Conservation (phyloP, 805 yeast genomes). For the Candida coquimbonensis region DNA sequence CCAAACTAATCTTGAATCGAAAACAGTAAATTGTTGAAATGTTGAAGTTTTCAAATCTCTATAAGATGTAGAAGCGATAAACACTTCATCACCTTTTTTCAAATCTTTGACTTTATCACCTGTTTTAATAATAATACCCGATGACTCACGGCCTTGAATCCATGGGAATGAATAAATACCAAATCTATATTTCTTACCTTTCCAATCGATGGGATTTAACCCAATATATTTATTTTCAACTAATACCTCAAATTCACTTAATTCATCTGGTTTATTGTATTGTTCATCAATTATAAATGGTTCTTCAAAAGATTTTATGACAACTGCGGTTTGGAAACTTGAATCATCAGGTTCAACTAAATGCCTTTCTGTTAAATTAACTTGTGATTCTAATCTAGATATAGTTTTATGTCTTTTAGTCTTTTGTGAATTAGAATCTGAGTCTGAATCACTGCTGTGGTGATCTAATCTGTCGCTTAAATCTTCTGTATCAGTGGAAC, state of each 20-base stretch:
- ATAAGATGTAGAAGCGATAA: constrained; percentile 40
- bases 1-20: constrained; percentile 40
- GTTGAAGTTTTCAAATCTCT: constrained; percentile 41
- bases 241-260: constrained; percentile 24
- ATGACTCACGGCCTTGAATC: constrained; percentile 42
- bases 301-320: constrained; percentile 22
- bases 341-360: constrained; percentile 9
- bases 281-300: constrained; percentile 16
- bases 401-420: neutral
- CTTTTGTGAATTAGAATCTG: constrained; percentile 1
- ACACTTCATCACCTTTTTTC: constrained; percentile 31
- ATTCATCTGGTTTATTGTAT: constrained; percentile 18
- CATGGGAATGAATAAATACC: constrained; percentile 43
- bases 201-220: constrained; percentile 44
- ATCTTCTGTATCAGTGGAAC: constrained; percentile 17
- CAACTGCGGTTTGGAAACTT: constrained; percentile 19
- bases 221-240: constrained; percentile 32
- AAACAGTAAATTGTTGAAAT: constrained; percentile 38
- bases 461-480: constrained; percentile 17
- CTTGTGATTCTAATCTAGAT: constrained; percentile 5
- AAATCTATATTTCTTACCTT: constrained; percentile 37
- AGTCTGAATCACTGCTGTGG: constrained; percentile 1
- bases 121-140: constrained; percentile 31
- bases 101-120: constrained; percentile 30
- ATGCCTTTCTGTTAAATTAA: constrained; percentile 10